Conservation (phyloP, 1,284 basidiomycete species). For the Tylopilus sp. region DNA sequence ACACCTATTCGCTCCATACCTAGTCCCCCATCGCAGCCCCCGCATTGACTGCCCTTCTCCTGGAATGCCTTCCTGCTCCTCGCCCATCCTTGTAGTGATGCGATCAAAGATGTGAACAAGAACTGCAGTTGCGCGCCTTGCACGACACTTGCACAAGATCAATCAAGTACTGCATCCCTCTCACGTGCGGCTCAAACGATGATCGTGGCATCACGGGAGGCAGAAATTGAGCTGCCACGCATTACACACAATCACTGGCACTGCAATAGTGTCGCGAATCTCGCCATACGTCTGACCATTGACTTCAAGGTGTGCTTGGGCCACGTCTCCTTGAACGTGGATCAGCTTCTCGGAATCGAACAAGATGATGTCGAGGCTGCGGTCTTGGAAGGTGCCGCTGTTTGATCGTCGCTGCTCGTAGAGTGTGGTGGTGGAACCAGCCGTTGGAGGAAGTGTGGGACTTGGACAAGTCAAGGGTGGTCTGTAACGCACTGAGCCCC, state of each 20-base stretch:
- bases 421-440: too few relatives aligned
- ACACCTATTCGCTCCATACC: slow-evolving; percentile 37
- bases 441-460: too few relatives aligned
- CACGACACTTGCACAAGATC: slow-evolving; percentile 46
- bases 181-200: slow-evolving; percentile 44
- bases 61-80: slow-evolving; percentile 22
- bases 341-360: slow-evolving; percentile 41
- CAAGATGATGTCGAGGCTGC: slow-evolving; percentile 41
- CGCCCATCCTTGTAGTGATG: slow-evolving; percentile 36
- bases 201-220: slow-evolving; percentile 30
- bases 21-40: slow-evolving; percentile 14
- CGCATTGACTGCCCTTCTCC: slow-evolving; percentile 23
- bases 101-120: slow-evolving; percentile 46
- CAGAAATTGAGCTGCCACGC: slow-evolving; percentile 53
- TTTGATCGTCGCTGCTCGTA: too few relatives aligned
- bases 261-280: slow-evolving; percentile 27
- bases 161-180: slow-evolving; percentile 40
- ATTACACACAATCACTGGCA: slow-evolving; percentile 43
- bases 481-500: too few relatives aligned
- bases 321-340: slow-evolving; percentile 41
- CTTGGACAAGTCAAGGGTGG: too few relatives aligned
- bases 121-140: slow-evolving; percentile 30
- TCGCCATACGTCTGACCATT: slow-evolving; percentile 29
- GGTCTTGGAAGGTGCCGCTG: slow-evolving; percentile 35
- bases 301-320: slow-evolving; percentile 39